phyloP scores from a whole-genome alignment of 306 rosid species.

The Castanospermum australe region DNA sequence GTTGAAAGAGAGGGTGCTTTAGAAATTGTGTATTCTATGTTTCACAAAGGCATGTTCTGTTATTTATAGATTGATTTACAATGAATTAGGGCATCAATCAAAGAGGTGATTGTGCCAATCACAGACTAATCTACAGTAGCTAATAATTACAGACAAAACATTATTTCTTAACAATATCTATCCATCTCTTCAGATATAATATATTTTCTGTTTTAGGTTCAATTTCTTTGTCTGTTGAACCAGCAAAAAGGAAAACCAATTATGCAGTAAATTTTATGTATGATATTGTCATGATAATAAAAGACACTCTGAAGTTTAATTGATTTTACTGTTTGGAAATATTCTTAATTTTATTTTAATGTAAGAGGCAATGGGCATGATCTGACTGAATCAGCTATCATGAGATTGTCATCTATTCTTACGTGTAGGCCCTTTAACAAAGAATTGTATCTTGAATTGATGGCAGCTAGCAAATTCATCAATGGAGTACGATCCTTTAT shows the following conservation, averaged over 20 bases:
- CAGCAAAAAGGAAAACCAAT: background rate
- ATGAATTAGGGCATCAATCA: too few relatives aligned
- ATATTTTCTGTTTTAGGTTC: background rate
- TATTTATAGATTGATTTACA: too few relatives aligned
- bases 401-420: background rate
- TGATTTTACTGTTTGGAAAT: background rate
- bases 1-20: too few relatives aligned
- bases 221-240: background rate
- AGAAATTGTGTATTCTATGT: too few relatives aligned
- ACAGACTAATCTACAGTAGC: too few relatives aligned
- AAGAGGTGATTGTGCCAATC: too few relatives aligned
- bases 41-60: too few relatives aligned
- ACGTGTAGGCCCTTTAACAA: slow-evolving; percentile 3
- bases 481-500: slow-evolving; percentile 70
- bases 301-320: background rate
- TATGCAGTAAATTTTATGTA: background rate
- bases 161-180: background rate
- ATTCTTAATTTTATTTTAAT: background rate
- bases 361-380: background rate
- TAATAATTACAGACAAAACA: too few relatives aligned
- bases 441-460: slow-evolving; percentile 29
- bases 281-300: background rate
- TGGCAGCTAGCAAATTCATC: slow-evolving; percentile 73
- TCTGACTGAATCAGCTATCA: background rate
- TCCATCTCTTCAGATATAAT: background rate